Evolutionary conservation across 2,329 filamentous ascomycete genomes (phyloP), one percentile per base, ranked within the genome.

Genomic region (Furcasterigmium furcatum): DNA sequence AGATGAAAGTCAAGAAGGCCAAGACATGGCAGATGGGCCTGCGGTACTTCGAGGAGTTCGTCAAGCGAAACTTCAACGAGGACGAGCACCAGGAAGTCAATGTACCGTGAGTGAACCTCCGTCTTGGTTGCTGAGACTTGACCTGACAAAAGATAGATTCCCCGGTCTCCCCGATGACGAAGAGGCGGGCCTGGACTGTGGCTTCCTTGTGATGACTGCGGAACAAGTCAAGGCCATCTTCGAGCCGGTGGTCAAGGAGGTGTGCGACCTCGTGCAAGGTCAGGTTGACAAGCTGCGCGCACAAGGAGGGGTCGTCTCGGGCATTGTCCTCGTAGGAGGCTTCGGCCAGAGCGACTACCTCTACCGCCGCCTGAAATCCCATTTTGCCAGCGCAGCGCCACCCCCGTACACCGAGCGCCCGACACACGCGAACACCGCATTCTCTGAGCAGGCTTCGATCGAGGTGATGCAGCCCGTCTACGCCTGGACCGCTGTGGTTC

Each of bases 381-480:
- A 87, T 59, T 91, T 91, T 55, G 72, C 71, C 16, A 77, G 70
- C 55, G 72, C 73, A 4, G 74, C 77, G 3, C 78, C 79, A 9
- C 79, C 79, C 0, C 78, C 79, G 0, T 82, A 91, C 57, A 87
- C 80, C 32, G 84, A 89, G 63, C 68, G 79, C 25, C 85, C 87
- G 5, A 36, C 34, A 12, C 34, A 36, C 18, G 34, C 34, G n/a
- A 36, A 14, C 16, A 36, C 19, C 18, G 16, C 34, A 18, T 12
- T 16, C n/a, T 36, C 34, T 9, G 34, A 36, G 18, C 34, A 16
- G n/a, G 18, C n/a, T 4, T 80, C 79, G 2, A 84, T 91, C 32
- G 85, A 91, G 64, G 85, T 91, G 22, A 88, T 91, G 78, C 87
- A 92, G 64, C 86, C 87, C 1, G 76, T 91, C 43, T 88, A 91